Conservation (phyloP, 176 grass and related monocot species). For the Carex pumila region DNA sequence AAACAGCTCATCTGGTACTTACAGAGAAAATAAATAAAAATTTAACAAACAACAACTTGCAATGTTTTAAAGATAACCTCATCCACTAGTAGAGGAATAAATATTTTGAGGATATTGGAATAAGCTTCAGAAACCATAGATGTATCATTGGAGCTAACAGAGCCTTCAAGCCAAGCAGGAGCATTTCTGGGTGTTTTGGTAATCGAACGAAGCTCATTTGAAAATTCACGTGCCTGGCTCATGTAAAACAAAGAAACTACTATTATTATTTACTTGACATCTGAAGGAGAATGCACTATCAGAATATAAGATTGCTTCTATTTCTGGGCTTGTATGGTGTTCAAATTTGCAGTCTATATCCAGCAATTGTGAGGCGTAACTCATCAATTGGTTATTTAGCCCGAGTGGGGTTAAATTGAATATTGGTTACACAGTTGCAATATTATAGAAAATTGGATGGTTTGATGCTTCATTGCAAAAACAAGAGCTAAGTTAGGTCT, state of each 20-base stretch:
- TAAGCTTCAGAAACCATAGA: slow-evolving; percentile 96
- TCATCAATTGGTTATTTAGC: not conserved
- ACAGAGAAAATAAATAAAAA: not conserved
- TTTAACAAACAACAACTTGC: not conserved
- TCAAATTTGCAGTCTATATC: not conserved
- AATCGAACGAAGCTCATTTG: slow-evolving; percentile 93
- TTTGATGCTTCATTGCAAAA: slow-evolving; percentile 11
- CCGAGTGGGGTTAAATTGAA: not conserved
- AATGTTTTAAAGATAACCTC: slow-evolving; percentile 46
- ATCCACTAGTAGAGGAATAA: slow-evolving; percentile 97
- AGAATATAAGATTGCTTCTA: not conserved
- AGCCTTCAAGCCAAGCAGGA: slow-evolving; percentile 79
- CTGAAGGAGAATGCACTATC: not conserved
- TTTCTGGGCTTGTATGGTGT: not conserved
- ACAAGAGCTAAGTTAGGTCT: not conserved
- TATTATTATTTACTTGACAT: not conserved
- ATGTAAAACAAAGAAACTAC: slow-evolving; percentile 14
- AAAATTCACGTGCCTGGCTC: slow-evolving; percentile 89
- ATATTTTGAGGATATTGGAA: slow-evolving; percentile 97
- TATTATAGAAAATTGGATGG: not conserved
- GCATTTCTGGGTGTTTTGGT: slow-evolving; percentile 85
- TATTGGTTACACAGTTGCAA: not conserved
- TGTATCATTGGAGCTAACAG: slow-evolving; percentile 64
- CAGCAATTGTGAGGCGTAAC: not conserved
- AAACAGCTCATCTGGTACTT: not conserved